Base-by-base conservation (phyloP, 306 rosid genomes). In the Quercus agrifolia region DNA sequence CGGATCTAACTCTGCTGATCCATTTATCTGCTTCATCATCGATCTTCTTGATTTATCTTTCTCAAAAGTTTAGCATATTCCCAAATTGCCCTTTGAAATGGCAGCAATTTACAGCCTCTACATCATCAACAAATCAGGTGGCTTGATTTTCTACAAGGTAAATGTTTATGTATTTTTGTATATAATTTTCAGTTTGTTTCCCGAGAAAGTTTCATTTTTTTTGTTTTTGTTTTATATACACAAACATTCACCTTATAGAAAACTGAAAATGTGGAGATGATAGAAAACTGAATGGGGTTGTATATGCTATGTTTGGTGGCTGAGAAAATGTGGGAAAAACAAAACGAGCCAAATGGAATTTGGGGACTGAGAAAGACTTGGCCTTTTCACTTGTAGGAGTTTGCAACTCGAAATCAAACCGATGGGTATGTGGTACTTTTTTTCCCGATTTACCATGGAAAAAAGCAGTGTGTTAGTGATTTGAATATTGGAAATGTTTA, bases 81-180 rank as follows among this genome's bases (percentile, higher is more conserved):
- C 56, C 73, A 58, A 46, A 49, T 46, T 70, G 30, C 71, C 51
- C 74, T 74, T 67, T 74, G 83, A 74, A 78, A 92, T 91, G 97
- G 99, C 97, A 56, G 95, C 97, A 33, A 92, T 94, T 70, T 92
- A 88, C 89, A 91, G 95, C 73, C 97, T 95, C 78, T 95, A 95
- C 85, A 88, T 95, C 82, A 92, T 95, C 88, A 92, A 92, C 75
- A 94, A 94, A 85, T 91, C 97, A 57, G 99, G 99, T 27, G 97
- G 99, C 62, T 84, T 95, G 88, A 91, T 95, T 85, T 95, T 88
- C 86, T 87, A 91, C 87, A 92, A 95, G 96, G 98, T 92, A 79
- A 67, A n/a, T n/a, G 11, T 41, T 41, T 41, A 8, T 41, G 46
- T 41, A 41, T 41, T 41, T 41, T 28, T 61, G 0, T 23, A 8